phyloP scores from a whole-genome alignment of 345 rosid genomes.

The Eucalyptus curtisii region DNA sequence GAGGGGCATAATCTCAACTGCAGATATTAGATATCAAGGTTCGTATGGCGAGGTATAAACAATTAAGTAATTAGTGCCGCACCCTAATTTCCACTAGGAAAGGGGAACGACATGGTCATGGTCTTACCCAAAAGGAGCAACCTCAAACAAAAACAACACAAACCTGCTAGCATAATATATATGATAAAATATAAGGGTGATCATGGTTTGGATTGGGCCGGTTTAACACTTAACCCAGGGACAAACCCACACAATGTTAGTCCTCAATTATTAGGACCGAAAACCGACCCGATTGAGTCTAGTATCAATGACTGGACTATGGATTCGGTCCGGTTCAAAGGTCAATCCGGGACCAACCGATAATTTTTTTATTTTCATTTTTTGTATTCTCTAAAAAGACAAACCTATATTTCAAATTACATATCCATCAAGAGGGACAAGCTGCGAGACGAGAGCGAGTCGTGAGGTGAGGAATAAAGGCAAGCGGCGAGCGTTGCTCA shows the following conservation, averaged over 20 bases:
- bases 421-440: fast-evolving
- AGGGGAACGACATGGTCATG: neutral
- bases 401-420: too few relatives aligned
- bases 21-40: neutral
- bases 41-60: neutral
- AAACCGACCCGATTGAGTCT: fast-evolving
- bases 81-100: neutral
- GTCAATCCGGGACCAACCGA: fast-evolving
- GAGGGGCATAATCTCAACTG: neutral
- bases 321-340: fast-evolving
- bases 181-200: too few relatives aligned
- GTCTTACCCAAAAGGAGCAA: neutral
- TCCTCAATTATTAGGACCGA: fast-evolving
- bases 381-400: too few relatives aligned
- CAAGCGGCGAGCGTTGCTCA: fast-evolving
- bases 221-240: fast-evolving
- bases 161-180: neutral
- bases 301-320: fast-evolving
- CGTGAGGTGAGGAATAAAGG: too few relatives aligned
- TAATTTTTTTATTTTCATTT: too few relatives aligned
- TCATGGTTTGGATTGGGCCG: fast-evolving
- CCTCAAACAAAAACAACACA: neutral
- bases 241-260: fast-evolving
- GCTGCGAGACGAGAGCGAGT: fast-evolving
- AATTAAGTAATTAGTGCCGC: neutral